Base-by-base conservation (phyloP, 164 flowering plant species). In the Sedum album region DNA sequence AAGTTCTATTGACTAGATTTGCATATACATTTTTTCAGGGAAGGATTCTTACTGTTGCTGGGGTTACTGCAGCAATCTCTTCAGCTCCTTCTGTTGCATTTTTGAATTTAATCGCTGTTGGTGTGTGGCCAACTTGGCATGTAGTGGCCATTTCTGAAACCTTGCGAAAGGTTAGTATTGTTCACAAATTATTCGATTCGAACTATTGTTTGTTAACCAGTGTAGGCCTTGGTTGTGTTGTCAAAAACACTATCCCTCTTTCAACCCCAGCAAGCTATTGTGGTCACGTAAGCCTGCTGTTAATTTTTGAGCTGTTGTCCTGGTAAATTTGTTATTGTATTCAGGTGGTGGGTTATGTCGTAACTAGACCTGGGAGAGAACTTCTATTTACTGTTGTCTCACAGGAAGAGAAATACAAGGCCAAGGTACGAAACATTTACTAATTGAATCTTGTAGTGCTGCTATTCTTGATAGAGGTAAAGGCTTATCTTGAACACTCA, bases 341-440 rank as follows among this genome's bases (percentile, higher is more conserved):
- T 73, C 82, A 94, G 98, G 90, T 94, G 67, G 88, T 87, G 48
- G 88, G 77, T 8, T 94, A 94, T 75, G 97, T 94, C 65, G 85
- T 94, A 33, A 84, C 95, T 57, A 85, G 97, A 80, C 98, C 98
- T 39, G 98, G 87, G 69, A 83, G 97, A 75, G 98, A 94, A 74
- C 91, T 94, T 31, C 77, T 94, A 23, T 94, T 94, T 73, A 89
- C 96, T 67, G 98, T 94, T 70, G 92, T 94, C 66, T 82, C 98
- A 60, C 85, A 84, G 80, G 98, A 94, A 68, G 98, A 94, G 82
- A 94, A 94, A 69, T 94, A 94, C 75, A 94, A 89, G 79, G 98
- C 98, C 5, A 94, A 94, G 93, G 98, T 85, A 67, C 42, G 74
- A 25, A 7, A 25, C 30, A 13, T n/a, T 36, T n/a, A 17, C 35